Evolutionary conservation across 176 grass and related monocot genomes (phyloP).

Genomic region (Musa acuminata): DNA sequence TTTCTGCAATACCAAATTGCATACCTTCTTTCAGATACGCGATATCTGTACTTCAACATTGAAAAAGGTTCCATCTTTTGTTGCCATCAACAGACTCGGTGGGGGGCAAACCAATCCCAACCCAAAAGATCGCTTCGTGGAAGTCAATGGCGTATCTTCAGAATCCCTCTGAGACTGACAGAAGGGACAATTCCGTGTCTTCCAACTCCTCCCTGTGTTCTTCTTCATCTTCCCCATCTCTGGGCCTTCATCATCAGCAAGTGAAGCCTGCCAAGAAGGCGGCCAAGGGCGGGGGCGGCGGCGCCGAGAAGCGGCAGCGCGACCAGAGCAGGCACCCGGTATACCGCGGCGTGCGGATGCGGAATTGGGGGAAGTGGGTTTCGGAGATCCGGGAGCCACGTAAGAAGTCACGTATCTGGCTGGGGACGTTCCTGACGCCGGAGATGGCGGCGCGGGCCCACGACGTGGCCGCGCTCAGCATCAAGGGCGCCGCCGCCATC

Average conservation of each 20-base stretch:
- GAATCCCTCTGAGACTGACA: too few relatives aligned
- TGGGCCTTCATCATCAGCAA: slow-evolving; percentile 16
- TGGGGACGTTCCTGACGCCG: slow-evolving; percentile 66
- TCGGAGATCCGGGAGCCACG: slow-evolving; percentile 86
- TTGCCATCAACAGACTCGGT: too few relatives aligned
- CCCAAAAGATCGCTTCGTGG: too few relatives aligned
- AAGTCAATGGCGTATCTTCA: too few relatives aligned
- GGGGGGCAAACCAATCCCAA: too few relatives aligned
- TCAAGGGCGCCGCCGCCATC: slow-evolving; percentile 69
- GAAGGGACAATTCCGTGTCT: too few relatives aligned
- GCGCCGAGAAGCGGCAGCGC: slow-evolving; percentile 10
- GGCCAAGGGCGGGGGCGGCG: slow-evolving; percentile 15
- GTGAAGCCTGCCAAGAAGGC: slow-evolving; percentile 11
- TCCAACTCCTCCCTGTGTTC: too few relatives aligned
- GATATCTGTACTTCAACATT: too few relatives aligned
- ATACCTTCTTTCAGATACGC: too few relatives aligned
- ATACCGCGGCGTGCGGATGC: slow-evolving; percentile 78
- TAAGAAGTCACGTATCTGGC: slow-evolving; percentile 94
- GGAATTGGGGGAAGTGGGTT: slow-evolving; percentile 88
- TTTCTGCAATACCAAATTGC: too few relatives aligned
- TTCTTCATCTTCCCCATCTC: slow-evolving; percentile 23
- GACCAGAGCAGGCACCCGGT: slow-evolving; percentile 17
- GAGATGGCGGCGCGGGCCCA: slow-evolving; percentile 89
- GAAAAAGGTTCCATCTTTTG: too few relatives aligned
- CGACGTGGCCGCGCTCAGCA: slow-evolving; percentile 67